Base-by-base conservation (phyloP, 352 stramenopile genomes). In the Pythium sp. region DNA sequence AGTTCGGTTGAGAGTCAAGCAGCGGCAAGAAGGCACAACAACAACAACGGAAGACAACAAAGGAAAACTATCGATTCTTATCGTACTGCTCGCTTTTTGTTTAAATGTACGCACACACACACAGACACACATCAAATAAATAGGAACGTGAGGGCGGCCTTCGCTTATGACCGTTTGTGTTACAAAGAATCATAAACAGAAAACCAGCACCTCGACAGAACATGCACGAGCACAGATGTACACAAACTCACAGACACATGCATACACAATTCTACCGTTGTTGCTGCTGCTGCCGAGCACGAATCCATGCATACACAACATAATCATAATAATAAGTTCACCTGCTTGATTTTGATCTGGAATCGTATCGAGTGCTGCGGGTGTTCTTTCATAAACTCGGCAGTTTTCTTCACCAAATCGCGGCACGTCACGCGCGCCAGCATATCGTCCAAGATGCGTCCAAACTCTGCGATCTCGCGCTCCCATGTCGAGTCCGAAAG, bases 301-400 rank as follows among this genome's bases (percentile, higher is more conserved):
- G 20, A 24, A 67, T 61, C 2, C 58, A 65, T 18, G 59, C 32
- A 49, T 47, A 43, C 6, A 61, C 4, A 24, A 63, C 63, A 53
- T 28, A 30, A 57, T 53, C 43, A 62, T 30, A 46, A 65, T 46
- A 68, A 55, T 53, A 46, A 30, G 64, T 41, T 77, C 79, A 94
- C 86, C 86, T 94, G 86, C 82, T 94, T 94, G 78, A 94, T 89
- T 72, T 94, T 94, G 81, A 94, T 86, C 73, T 94, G 86, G 72
- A 94, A 91, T 34, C 84, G 84, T 53, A 90, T 66, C 59, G 84
- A 74, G 66, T 94, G 86, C 59, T 92, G 81, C 57, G 86, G 84
- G 71, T 85, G 88, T 47, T 76, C 66, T 60, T 77, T 79, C 75
- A 94, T 90, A 68, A 87, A 94, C 68, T 85, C 80, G 41, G 86